These are phyloP conservation scores for Vachellia pachyceras DNA, from an alignment of 306 rosid species.

Conservation along the genomic window DNA sequence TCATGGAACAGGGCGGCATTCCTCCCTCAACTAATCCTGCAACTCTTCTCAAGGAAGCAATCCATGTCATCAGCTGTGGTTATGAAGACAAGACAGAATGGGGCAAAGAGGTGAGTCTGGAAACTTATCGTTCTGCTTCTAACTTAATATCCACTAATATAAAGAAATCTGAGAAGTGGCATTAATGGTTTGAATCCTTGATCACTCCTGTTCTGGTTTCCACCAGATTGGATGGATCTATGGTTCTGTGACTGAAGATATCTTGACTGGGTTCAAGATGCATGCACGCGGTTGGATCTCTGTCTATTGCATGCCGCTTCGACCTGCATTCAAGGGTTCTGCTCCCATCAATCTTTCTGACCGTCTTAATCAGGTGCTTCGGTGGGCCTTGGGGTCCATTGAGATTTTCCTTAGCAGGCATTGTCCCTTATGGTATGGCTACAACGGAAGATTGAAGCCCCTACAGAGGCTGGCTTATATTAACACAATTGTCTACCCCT, in stretches of 20 bases:
- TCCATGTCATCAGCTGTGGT: conserved; percentile 99
- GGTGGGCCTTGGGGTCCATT: conserved; percentile 99
- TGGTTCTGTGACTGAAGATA: conserved; percentile 99
- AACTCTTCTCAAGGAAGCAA: conserved; percentile 98
- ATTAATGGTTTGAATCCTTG: conserved; percentile 22
- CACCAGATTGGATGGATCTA: conserved; percentile 99
- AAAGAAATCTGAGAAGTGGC: conserved; percentile 9
- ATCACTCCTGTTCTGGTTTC: conserved; percentile 31
- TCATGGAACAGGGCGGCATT: conserved; percentile 98
- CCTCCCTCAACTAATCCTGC: conserved; percentile 98
- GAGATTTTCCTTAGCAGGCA: conserved; percentile 98
- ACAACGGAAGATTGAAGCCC: conserved; percentile 78
- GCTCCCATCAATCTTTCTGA: conserved; percentile 99
- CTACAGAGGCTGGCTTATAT: conserved; percentile 93
- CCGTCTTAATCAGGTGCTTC: conserved; percentile 97
- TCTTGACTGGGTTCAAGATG: conserved; percentile 99
- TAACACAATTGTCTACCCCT: conserved; percentile 94
- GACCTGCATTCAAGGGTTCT: conserved; percentile 99
- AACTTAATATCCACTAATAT: conserved; percentile 3
- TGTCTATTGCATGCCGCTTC: conserved; percentile 94
- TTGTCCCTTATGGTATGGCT: conserved; percentile 99
- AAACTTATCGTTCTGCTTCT: conserved; percentile 9
- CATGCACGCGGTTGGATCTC: conserved; percentile 99
- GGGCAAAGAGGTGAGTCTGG: conserved; percentile 90
- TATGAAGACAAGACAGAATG: conserved; percentile 98